phyloP scores from a whole-genome alignment of 768 basidiomycete species.

The Lyophyllum semitale region DNA sequence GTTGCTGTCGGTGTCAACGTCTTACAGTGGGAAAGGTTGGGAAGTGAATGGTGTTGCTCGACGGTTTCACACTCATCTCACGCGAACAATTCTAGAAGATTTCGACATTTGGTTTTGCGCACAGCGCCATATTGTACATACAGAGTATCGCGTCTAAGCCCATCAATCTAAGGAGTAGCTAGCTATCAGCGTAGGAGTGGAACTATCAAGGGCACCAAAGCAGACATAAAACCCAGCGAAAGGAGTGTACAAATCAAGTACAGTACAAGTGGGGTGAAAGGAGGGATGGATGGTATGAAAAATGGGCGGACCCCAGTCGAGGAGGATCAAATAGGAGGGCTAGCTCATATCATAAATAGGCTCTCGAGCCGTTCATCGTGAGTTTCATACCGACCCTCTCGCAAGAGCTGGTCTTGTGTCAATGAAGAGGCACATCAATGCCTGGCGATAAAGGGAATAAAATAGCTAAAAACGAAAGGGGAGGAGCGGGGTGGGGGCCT shows the following conservation, averaged over 20 bases:
- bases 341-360: conserved; percentile 15
- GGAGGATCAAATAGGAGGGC: conserved; percentile 15
- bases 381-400: conserved; percentile 1
- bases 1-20: not conserved
- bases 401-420: conserved; percentile 9
- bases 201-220: conserved; percentile 7
- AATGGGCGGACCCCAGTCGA: conserved; percentile 20
- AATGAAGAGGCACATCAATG: conserved; percentile 5
- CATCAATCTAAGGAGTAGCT: conserved; percentile 1
- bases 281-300: not conserved
- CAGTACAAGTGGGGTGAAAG: conserved; percentile 1
- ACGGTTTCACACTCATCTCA: too few relatives aligned
- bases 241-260: not conserved
- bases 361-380: conserved; percentile 17
- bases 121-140: conserved; percentile 8
- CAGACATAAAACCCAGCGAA: not conserved
- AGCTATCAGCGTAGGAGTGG: conserved; percentile 1
- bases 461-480: conserved; percentile 24
- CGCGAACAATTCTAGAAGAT: not conserved
- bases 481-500: conserved; percentile 31
- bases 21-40: not conserved
- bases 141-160: not conserved
- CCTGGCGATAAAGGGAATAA: not conserved
- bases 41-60: not conserved
- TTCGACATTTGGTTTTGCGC: conserved; percentile 1